phyloP scores from a whole-genome alignment of 768 basidiomycete genomes.

The Dentipellis sp. region DNA sequence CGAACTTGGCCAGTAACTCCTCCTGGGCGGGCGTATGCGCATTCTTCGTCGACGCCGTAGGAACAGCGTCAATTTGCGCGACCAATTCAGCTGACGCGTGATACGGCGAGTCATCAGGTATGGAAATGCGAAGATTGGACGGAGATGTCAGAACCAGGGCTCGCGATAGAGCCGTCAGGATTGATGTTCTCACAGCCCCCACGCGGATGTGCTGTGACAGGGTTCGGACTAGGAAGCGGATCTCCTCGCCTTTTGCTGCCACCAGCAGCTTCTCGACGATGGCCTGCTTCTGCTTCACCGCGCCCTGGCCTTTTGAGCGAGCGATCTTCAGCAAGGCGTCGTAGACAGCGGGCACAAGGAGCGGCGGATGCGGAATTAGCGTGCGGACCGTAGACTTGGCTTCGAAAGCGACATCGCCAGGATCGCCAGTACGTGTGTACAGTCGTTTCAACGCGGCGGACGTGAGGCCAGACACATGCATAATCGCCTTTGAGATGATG shows the following conservation, averaged over 20 bases:
- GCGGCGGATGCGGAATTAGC: slow-evolving; percentile 59
- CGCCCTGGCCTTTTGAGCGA: slow-evolving; percentile 62
- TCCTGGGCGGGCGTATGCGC: slow-evolving; percentile 22
- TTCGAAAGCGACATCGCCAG: slow-evolving; percentile 79
- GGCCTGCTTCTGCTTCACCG: slow-evolving; percentile 65
- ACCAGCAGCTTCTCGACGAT: slow-evolving; percentile 78
- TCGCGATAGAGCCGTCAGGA: slow-evolving; percentile 72
- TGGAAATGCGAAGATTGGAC: slow-evolving; percentile 14
- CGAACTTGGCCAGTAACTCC: slow-evolving; percentile 33
- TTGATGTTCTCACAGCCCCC: slow-evolving; percentile 78
- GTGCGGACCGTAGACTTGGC: slow-evolving; percentile 73
- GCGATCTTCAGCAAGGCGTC: slow-evolving; percentile 59
- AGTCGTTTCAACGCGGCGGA: slow-evolving; percentile 47
- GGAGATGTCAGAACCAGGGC: slow-evolving; percentile 59
- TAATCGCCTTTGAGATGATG: slow-evolving; percentile 61
- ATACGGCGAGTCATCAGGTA: slow-evolving; percentile 18
- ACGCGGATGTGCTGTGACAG: slow-evolving; percentile 73
- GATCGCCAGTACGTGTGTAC: slow-evolving; percentile 68
- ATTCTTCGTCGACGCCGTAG: slow-evolving; percentile 22
- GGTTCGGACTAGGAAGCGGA: slow-evolving; percentile 72
- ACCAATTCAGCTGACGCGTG: slow-evolving; percentile 25
- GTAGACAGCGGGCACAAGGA: slow-evolving; percentile 60
- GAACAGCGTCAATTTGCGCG: slow-evolving; percentile 16
- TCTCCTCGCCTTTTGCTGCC: slow-evolving; percentile 78
- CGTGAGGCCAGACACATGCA: slow-evolving; percentile 60